Percentiles rank a stretch among this genome's conserved stretches.
Evolutionary conservation across 768 basidiomycete genomes (phyloP).

Genomic region (Boletus subcaerulescens): DNA sequence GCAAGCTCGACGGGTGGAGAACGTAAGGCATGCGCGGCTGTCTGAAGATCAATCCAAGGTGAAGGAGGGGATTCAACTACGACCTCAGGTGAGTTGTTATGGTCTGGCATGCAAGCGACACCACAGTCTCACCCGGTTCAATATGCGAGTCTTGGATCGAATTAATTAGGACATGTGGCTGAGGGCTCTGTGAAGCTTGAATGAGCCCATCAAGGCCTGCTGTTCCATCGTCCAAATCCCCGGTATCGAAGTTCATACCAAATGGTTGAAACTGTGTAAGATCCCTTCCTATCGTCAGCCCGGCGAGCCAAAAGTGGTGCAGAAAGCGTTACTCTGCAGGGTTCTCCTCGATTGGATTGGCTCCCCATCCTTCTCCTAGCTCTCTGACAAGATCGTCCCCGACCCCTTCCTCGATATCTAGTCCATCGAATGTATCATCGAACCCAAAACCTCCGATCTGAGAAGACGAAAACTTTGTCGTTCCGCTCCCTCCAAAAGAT

Average conservation of each 20-base stretch:
- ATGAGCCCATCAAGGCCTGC: conserved; percentile 1
- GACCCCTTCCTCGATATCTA: conserved; percentile 57
- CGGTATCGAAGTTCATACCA: conserved; percentile 13
- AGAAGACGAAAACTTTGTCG: conserved; percentile 49
- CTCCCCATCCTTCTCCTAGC: conserved; percentile 70
- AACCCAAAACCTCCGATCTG: conserved; percentile 49
- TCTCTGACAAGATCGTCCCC: conserved; percentile 76
- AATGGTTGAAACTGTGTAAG: conserved; percentile 15
- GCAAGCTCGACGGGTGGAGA: conserved; percentile 2
- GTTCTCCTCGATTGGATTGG: conserved; percentile 4
- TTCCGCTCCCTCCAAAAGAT: conserved; percentile 46
- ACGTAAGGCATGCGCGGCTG: neutral
- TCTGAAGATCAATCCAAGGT: conserved; percentile 3
- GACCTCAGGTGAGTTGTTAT: neutral
- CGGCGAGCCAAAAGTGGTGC: neutral
- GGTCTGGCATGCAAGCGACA: neutral
- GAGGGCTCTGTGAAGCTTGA: neutral
- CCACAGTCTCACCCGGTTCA: conserved; percentile 7
- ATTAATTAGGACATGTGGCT: neutral
- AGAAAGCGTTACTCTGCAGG: conserved; percentile 13
- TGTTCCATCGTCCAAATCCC: conserved; percentile 27
- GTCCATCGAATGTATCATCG: conserved; percentile 54
- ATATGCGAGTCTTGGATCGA: neutral
- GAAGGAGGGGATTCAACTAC: conserved; percentile 5
- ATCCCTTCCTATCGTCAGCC: conserved; percentile 15